These are phyloP conservation scores for Arabis hirsuta DNA, from an alignment of 345 rosid genomes.

Conservation along the genomic window DNA sequence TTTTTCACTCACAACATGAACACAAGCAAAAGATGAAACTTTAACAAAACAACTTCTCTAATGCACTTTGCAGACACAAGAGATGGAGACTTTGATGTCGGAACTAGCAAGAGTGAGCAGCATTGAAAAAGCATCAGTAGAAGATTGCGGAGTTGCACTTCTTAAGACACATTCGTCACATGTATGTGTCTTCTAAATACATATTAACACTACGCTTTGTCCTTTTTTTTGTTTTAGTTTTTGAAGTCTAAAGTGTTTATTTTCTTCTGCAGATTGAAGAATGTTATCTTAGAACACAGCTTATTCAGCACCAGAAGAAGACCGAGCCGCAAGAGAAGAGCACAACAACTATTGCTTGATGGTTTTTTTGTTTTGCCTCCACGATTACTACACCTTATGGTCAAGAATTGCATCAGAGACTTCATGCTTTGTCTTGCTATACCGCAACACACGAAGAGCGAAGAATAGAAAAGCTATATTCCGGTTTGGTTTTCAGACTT, in stretches of 20 bases:
- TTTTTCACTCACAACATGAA: neutral
- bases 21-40: neutral
- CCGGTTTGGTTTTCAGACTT: slow-evolving; percentile 15
- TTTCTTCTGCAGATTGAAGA: slow-evolving; percentile 66
- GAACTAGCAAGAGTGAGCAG: slow-evolving; percentile 73
- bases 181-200: slow-evolving; percentile 41
- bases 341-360: neutral
- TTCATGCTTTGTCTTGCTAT: too few relatives aligned
- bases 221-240: neutral
- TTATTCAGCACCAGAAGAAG: slow-evolving; percentile 56
- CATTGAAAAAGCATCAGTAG: slow-evolving; percentile 60
- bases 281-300: slow-evolving; percentile 67
- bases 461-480: neutral
- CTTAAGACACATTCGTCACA: slow-evolving; percentile 55
- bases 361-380: neutral
- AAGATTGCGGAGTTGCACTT: slow-evolving; percentile 68
- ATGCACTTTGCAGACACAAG: slow-evolving; percentile 61
- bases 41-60: slow-evolving; percentile 10
- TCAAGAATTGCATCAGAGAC: neutral
- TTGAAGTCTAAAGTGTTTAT: neutral
- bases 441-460: neutral
- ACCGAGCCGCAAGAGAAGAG: neutral
- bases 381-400: slow-evolving; percentile 13
- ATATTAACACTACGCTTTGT: too few relatives aligned
- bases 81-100: slow-evolving; percentile 64